Evolutionary conservation across 371 early-diverging fungal genomes (phyloP), one percentile per base, ranked within the genome.

Genomic region (Haplosporangium sp.): DNA sequence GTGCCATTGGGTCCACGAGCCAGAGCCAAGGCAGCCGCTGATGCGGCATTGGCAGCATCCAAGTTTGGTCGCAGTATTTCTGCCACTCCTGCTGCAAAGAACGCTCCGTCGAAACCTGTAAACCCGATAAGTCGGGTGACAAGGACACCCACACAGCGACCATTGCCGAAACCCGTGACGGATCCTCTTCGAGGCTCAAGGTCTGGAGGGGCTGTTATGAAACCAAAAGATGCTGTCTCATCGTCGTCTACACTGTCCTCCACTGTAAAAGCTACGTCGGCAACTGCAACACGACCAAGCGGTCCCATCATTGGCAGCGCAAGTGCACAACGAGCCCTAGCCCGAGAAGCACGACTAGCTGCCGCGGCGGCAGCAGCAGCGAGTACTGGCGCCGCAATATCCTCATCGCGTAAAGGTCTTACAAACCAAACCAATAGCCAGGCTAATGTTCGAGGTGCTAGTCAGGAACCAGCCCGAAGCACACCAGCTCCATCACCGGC

Each of bases 21-120:
- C 0, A 50, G 80, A 59, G 80, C 80, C 10, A 79, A 79, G 41
- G 80, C 80, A 8, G 80, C 80, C 10, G 61, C 80, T 0, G 80
- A 79, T 20, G 80, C 80, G 2, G 73, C 73, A 1, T 10, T 79
- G 43, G 77, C 77, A 1, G 72, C 72, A 0, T 18, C 64, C 36
- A 71, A 77, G 38, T 50, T 51, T 36, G 62, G 68, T 11, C 67
- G 60, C 37, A 54, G 64, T 16, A 58, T 42, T 23, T 40, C n/a
- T 6, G 23, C 59, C 8, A 64, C 61, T 1, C 72, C 67, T 4
- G 47, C 18, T 5, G 10, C 66, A 20, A 41, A 47, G 23, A n/a
- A 38, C 3, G 20, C 38, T 18, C 18, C 67, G 5, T 36, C 59
- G 37, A 47, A 45, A 4, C n/a, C 62, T 3, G n/a, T 46, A n/a